Evolutionary conservation across 1,284 basidiomycete genomes (phyloP).

Genomic region (Xanthoconium separans): DNA sequence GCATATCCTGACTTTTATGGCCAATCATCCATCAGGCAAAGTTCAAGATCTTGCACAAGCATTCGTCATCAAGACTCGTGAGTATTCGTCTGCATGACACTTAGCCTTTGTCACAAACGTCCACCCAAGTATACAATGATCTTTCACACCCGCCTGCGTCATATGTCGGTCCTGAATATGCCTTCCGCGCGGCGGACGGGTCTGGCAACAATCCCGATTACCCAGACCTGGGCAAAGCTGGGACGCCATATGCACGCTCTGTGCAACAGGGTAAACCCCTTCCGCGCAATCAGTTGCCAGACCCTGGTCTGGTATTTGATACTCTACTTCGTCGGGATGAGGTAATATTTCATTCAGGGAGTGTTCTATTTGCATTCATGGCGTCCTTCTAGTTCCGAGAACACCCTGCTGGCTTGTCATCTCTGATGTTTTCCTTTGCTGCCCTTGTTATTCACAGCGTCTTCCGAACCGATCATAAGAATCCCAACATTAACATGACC

Average conservation of each 20-base stretch:
- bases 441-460: slow-evolving; percentile 80
- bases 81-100: slow-evolving; percentile 26
- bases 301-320: slow-evolving; percentile 77
- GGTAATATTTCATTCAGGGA: slow-evolving; percentile 14
- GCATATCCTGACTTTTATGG: slow-evolving; percentile 60
- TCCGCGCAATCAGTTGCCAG: slow-evolving; percentile 67
- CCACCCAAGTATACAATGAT: slow-evolving; percentile 67
- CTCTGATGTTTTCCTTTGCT: slow-evolving; percentile 80
- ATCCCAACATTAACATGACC: slow-evolving; percentile 77
- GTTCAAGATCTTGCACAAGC: slow-evolving; percentile 49
- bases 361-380: background rate
- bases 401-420: slow-evolving; percentile 78
- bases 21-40: slow-evolving; percentile 53
- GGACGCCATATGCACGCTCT: slow-evolving; percentile 73
- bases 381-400: slow-evolving; percentile 52
- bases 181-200: slow-evolving; percentile 72
- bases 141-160: slow-evolving; percentile 73
- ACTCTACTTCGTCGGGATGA: slow-evolving; percentile 41
- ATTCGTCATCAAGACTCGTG: slow-evolving; percentile 56
- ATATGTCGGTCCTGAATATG: slow-evolving; percentile 58
- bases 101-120: slow-evolving; percentile 4
- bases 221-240: slow-evolving; percentile 74
- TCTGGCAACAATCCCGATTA: slow-evolving; percentile 69
- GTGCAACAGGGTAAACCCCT: slow-evolving; percentile 71
- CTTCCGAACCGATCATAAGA: slow-evolving; percentile 68